These are phyloP conservation scores for Picea glauca DNA, from an alignment of 75 land plant species.

Conservation along the genomic window DNA sequence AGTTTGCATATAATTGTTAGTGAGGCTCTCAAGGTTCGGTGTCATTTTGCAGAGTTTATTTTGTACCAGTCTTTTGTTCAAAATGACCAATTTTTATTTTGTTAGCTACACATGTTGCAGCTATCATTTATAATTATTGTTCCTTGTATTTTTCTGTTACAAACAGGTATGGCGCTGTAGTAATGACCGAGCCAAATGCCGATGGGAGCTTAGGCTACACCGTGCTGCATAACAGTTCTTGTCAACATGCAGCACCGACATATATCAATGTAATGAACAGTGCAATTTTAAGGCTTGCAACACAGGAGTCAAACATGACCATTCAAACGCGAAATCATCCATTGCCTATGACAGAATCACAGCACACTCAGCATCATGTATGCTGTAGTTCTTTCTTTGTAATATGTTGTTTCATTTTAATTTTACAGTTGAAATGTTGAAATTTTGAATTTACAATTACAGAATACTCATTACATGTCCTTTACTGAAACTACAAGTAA, in stretches of 20 bases:
- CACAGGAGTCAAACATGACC: slow-evolving; percentile 47
- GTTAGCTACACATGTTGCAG: neutral
- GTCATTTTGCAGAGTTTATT: neutral
- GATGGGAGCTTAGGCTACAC: slow-evolving; percentile 70
- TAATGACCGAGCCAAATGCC: slow-evolving; percentile 55
- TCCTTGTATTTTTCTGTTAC: neutral
- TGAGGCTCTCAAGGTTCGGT: neutral
- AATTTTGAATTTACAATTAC: too few relatives aligned
- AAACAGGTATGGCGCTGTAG: slow-evolving; percentile 74
- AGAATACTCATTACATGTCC: too few relatives aligned
- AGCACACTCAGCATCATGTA: slow-evolving; percentile 59
- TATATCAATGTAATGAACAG: slow-evolving; percentile 66
- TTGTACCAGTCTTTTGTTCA: neutral
- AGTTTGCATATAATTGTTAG: neutral
- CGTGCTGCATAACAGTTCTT: slow-evolving; percentile 68
- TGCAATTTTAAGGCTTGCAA: slow-evolving; percentile 66
- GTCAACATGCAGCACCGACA: slow-evolving; percentile 85
- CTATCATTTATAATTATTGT: neutral
- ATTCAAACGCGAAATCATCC: slow-evolving; percentile 74
- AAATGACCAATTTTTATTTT: neutral
- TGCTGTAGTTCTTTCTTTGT: neutral
- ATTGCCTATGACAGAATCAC: slow-evolving; percentile 67
- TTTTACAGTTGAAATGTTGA: too few relatives aligned
- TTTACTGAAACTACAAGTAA: too few relatives aligned
- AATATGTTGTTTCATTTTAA: neutral